Conservation (phyloP, 202 grass and related monocot species). For the Elaeis oleifera region DNA sequence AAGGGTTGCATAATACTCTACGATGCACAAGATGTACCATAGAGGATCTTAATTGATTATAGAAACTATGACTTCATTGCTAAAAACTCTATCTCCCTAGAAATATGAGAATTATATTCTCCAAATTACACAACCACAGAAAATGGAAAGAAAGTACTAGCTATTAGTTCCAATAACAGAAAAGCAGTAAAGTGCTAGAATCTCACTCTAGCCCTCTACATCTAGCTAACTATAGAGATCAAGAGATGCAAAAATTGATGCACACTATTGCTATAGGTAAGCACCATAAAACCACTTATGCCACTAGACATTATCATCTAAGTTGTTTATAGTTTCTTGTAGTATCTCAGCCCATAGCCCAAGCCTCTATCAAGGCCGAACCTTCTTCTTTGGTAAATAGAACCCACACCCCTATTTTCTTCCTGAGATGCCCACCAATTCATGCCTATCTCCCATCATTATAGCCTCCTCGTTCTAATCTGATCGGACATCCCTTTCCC, state of each 20-base stretch:
- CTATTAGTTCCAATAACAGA: conserved; percentile 26
- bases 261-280: conserved; percentile 25
- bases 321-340: conserved; percentile 21
- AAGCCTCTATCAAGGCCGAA: no score
- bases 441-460: no score
- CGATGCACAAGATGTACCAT: no score
- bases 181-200: conserved; percentile 39
- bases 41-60: no score
- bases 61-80: not conserved
- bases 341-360: no score
- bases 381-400: no score
- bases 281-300: conserved; percentile 16
- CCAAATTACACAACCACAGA: not conserved
- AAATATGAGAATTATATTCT: conserved; percentile 21
- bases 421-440: no score
- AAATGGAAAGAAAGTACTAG: conserved; percentile 19
- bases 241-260: conserved; percentile 35
- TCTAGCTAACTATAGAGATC: conserved; percentile 39
- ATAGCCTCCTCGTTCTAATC: no score
- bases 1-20: no score
- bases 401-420: no score
- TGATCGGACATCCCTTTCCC: no score
- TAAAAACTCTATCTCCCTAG: conserved; percentile 23
- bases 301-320: conserved; percentile 30
- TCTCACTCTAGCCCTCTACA: conserved; percentile 26